A percentile compares a stretch with the other conserved stretches of the same genome.
phyloP scores from a whole-genome alignment of 352 stramenopile genomes.

The Pythium coloratum region DNA sequence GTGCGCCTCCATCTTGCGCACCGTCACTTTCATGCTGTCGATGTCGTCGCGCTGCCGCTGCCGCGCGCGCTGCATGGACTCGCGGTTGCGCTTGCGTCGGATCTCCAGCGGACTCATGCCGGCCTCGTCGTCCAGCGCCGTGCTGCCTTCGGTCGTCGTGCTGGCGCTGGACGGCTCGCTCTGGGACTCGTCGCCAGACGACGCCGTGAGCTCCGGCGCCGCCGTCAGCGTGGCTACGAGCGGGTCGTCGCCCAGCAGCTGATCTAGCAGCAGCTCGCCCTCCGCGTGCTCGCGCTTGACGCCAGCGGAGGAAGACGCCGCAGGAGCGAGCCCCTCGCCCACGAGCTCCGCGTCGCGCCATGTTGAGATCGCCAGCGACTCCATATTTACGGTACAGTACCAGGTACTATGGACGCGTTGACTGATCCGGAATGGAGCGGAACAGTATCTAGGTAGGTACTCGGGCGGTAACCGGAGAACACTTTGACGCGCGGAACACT shows the following conservation, averaged over 20 bases:
- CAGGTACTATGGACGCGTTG: background rate
- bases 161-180: background rate
- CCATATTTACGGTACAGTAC: background rate
- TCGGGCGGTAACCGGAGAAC: background rate
- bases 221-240: conserved; percentile 20
- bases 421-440: too few species aligned
- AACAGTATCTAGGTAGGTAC: too few species aligned
- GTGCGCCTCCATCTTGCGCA: conserved; percentile 22
- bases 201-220: conserved; percentile 11
- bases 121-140: conserved; percentile 17
- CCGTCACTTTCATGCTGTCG: conserved; percentile 25
- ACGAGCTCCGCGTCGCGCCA: conserved; percentile 4
- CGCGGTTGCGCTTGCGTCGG: conserved; percentile 33
- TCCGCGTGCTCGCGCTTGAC: background rate
- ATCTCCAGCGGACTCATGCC: conserved; percentile 28
- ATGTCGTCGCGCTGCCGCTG: conserved; percentile 26
- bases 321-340: background rate
- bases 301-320: background rate
- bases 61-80: conserved; percentile 33
- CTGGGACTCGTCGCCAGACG: conserved; percentile 16
- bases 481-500: background rate
- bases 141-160: background rate
- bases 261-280: conserved; percentile 17
- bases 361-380: background rate
- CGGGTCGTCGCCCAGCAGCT: conserved; percentile 22